Evolutionary conservation across 306 rosid genomes (phyloP), one percentile per base, ranked within the genome.

Genomic region (Castanea mollissima): DNA sequence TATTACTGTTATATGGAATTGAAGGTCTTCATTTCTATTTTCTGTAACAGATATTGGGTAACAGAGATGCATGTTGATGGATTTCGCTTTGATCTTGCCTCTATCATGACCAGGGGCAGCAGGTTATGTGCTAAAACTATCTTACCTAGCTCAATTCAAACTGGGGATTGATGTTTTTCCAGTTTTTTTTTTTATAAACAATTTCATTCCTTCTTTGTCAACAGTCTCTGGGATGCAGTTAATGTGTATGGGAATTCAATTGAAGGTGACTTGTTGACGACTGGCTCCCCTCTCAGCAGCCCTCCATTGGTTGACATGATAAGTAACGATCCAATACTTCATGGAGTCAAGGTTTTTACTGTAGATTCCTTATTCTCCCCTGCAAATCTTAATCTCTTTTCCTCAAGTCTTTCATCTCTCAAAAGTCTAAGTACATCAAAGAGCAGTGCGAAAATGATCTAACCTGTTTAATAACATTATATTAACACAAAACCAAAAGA

Each of bases 21-120:
- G 70, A 79, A 75, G 58, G 57, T 78, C 79, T 82, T 58, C 68
- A 68, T 29, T 69, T 83, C 27, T 82, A 75, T 69, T 68, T 54
- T 59, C 23, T 81, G 74, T 67, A 73, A 84, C 88, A 95, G 99
- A 88, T 95, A 95, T 83, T 95, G 99, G 99, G 98, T 86, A 58
- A 90, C 88, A 65, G 99, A 93, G 85, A 91, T 95, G 96, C 99
- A 95, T 65, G 93, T 95, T 34, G 99, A 95, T 86, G 99, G 98
- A 78, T 95, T 95, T 92, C 98, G 99, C 87, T 95, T 95, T 79
- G 99, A 95, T 89, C 98, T 95, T 84, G 99, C 99, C 76, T 93
- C 98, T 54, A 95, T 95, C 78, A 90, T 95, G 97, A 89, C 97
- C 79, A 89, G 98, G 89, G 80, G 88, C 79, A 91, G 93, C 98